phyloP scores from a whole-genome alignment of 1,284 basidiomycete genomes.

The Puccinia novopanici region DNA sequence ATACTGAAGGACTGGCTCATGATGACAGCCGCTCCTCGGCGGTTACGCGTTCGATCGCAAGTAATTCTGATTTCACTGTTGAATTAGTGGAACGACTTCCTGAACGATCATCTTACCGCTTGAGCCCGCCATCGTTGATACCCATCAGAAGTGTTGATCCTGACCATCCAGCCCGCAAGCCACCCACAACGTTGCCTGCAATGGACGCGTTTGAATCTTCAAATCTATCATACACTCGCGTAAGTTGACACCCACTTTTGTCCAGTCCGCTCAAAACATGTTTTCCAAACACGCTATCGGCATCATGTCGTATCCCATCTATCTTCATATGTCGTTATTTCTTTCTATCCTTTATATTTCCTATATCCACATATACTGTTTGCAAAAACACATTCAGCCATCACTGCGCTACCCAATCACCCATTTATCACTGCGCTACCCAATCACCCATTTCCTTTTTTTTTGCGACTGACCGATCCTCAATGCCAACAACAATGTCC shows the following conservation, averaged over 20 bases:
- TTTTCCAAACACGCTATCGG: background rate
- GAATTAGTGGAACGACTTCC: conserved; percentile 19
- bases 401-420: no score
- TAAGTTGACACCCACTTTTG: conserved; percentile 5
- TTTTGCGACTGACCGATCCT: background rate
- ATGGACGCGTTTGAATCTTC: background rate
- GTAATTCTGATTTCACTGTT: conserved; percentile 14
- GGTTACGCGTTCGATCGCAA: background rate
- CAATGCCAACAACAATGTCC: background rate
- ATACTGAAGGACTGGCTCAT: background rate
- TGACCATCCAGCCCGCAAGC: background rate
- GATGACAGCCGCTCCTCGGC: background rate
- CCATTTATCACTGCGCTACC: no score
- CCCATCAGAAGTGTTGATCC: background rate
- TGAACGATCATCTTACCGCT: background rate
- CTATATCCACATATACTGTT: background rate
- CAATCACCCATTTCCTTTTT: no score
- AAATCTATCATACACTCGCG: background rate
- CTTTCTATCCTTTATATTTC: background rate
- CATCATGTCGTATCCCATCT: background rate
- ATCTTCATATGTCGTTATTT: background rate
- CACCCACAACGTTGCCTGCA: background rate
- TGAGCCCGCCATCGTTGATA: background rate
- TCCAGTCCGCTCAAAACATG: background rate
- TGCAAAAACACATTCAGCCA: background rate